Percentiles rank a stretch among this genome's conserved stretches.
Conservation (phyloP, 345 rosid genomes). For the Syzygium aqueum region DNA sequence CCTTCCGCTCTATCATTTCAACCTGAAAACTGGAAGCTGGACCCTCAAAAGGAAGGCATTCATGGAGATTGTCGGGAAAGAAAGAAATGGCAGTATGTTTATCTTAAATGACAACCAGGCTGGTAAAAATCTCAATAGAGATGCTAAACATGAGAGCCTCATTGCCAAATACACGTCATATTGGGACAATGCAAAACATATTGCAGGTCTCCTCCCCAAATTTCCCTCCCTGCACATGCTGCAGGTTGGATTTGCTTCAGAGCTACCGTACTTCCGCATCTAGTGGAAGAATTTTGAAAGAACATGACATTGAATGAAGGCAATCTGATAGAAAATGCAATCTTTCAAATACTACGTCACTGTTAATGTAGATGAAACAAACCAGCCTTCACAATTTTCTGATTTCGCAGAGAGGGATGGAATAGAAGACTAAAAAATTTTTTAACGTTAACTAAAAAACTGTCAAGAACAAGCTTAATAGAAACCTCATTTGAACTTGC, state of each 20-base stretch:
- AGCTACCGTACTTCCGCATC: background rate
- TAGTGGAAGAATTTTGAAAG: background rate
- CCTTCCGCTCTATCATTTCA: conserved; percentile 34
- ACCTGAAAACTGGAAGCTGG: conserved; percentile 35
- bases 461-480: no score
- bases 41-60: conserved; percentile 10
- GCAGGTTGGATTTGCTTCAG: background rate
- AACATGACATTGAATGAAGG: background rate
- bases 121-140: background rate
- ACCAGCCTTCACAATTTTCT: no score
- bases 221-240: background rate
- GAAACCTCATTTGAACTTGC: no score
- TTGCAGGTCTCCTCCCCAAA: conserved; percentile 7
- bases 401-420: no score
- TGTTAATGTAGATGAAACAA: no score
- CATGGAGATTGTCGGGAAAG: conserved; percentile 4
- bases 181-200: conserved; percentile 1
- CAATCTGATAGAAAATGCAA: background rate
- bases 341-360: no score
- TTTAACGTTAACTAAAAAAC: no score
- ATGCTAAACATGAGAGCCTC: background rate
- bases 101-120: background rate
- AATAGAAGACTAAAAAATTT: no score
- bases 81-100: background rate
- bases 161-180: background rate